A percentile compares a stretch with the other conserved stretches of the same genome.
These are phyloP conservation scores for Sarocladiaceae sp. DNA, from an alignment of 2,329 filamentous ascomycete species.

Conservation along the genomic window DNA sequence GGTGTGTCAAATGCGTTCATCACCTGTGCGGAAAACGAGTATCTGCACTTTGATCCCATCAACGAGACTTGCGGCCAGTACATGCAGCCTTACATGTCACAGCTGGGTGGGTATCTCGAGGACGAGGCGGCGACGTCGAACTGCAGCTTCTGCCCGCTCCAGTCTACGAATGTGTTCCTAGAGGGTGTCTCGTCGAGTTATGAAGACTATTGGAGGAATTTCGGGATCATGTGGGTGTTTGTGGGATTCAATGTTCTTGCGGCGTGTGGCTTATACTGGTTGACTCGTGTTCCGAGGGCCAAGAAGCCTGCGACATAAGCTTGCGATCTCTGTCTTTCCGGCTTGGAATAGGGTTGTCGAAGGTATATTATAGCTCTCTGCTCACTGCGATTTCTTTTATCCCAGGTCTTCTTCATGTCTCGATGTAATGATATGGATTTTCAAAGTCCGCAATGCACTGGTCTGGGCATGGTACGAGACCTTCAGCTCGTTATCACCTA, in stretches of 20 bases:
- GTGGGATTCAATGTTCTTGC: not conserved
- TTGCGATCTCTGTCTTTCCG: too few relatives aligned
- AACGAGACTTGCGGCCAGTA: not conserved
- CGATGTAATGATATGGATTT: too few relatives aligned
- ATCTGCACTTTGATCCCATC: not conserved
- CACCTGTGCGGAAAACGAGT: not conserved
- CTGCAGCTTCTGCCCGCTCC: not conserved
- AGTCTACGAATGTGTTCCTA: not conserved
- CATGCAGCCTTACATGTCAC: not conserved
- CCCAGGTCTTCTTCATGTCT: too few relatives aligned
- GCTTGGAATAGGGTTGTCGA: too few relatives aligned
- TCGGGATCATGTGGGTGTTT: not conserved
- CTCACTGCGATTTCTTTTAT: too few relatives aligned
- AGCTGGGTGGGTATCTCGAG: not conserved
- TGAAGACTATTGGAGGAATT: not conserved
- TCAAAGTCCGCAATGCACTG: too few relatives aligned
- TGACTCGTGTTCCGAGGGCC: too few relatives aligned
- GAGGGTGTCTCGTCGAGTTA: slow-evolving; percentile 6
- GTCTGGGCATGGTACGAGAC: too few relatives aligned
- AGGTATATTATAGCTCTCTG: too few relatives aligned
- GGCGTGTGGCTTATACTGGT: not conserved
- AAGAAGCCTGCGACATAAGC: too few relatives aligned
- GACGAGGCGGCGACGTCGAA: not conserved
- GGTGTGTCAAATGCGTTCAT: not conserved
- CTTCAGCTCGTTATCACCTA: too few relatives aligned